Base-by-base conservation (phyloP, 441 rosid species). In the Biscutella laevigata region DNA sequence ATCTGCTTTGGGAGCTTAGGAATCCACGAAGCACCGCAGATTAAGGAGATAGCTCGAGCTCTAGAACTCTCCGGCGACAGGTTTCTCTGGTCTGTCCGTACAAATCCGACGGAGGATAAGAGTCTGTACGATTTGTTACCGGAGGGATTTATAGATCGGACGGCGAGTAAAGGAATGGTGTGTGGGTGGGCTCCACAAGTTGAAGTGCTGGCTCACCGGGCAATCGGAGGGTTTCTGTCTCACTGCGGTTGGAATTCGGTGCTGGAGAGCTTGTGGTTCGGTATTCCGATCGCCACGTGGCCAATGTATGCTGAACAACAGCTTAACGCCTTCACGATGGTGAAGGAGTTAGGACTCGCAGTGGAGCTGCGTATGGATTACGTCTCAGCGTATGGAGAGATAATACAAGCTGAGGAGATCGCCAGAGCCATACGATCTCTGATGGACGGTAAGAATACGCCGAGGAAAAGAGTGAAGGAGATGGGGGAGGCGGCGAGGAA, bases 1-100 rank as follows among this genome's bases (percentile, higher is more conserved):
- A 33, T 83, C 14, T 81, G 83, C 52, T 83, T 83, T 15, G 83
- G 92, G 7, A 78, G 83, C 57, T 21, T n/a, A 1, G 80, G 83
- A 16, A 63, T 66, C 10, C 68, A 42, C 7, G 34, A 26, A 1
- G 39, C 9, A 15, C 53, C 51, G 0, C 86, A 77, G 25, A 21
- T 77, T 9, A 43, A 34, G 40, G 79, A 78, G 57, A 71, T 71
- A 6, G 79, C 75, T 3, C 2, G 5, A 45, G 85, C 72, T 0
- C 4, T 79, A 7, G 82, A 66, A 19, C 46, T 39, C 2, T 21
- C 64, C 8, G 68, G 70, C 2, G 17, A 48, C 3, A 28, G 59
- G 7, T 79, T 79, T 44, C 38, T 79, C 5, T 76, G 84, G 85
- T 76, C 75, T 0, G 11, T 62, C 4, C 61, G 67, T 4, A 62